Base-by-base conservation (phyloP, 2,329 filamentous ascomycete genomes). In the Thelonectria rubi region DNA sequence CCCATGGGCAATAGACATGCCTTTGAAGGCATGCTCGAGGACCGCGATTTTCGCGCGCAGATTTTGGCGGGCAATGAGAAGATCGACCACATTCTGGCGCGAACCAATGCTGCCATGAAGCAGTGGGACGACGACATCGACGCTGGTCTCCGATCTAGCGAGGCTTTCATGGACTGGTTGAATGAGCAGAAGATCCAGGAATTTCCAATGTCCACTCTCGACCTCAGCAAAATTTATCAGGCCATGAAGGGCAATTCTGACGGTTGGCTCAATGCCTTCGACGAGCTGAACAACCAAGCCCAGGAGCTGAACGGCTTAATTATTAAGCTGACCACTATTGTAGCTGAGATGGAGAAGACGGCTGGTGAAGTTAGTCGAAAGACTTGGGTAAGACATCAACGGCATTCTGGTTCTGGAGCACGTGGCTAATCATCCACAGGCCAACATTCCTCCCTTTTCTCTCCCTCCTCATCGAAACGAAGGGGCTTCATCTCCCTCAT, bases 191-290 rank as follows among this genome's bases (percentile, higher is more conserved):
- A 86, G 47, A 81, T 88, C 39, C 82, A 86, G 5, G 82, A 84
- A 66, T 87, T 86, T 58, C 78, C 83, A 53, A 87, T 90, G 49
- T 85, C 91, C 2, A 65, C 65, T 20, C 82, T 84, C 2, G 83
- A 87, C 49, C 80, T 90, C 48, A 82, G 85, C 37, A 88, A 91
- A 48, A 92, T 97, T 18, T 95, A 91, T 69, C 86, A 89, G 42
- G 93, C 94, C 39, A 98, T 98, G 94, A 90, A 91, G 72, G 92
- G 92, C 34, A 98, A 98, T 69, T 90, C 93, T 9, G 91, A 96
- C 65, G 93, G 94, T 45, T 98, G 94, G 94, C 87, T 89, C 60
- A 88, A 89, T 58, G 93, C 93, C 7, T 89, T 97, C 71, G 84
- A 88, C 55, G 90, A 90, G 56, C 82, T 97, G 61, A 89, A 93